Base-by-base conservation (phyloP, 139 green algal genomes). In the Nannochloris sp. region DNA sequence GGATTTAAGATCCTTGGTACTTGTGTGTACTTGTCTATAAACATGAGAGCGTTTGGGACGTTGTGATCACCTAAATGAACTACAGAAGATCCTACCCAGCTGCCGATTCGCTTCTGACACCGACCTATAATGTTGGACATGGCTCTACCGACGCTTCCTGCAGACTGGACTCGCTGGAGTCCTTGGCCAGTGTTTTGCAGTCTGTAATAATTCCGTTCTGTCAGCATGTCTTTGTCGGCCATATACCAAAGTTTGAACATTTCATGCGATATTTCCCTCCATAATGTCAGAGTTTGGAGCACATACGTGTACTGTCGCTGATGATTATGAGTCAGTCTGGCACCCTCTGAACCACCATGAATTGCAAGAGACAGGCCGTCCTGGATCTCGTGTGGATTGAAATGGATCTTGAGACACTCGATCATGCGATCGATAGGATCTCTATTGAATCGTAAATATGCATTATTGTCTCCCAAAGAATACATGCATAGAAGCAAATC, bases 11-110 rank as follows among this genome's bases (percentile, higher is more conserved):
- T 96, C 56, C 87, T 79, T 0, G 89, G 85, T 49, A 97, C 91
- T 79, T 93, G 73, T 4, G 82, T 93, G 82, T 96, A 97, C 79
- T 97, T 97, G 82, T 96, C 87, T 55, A 96, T 93, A 82, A 97
- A 96, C 67, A 92, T 84, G 25, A 97, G 81, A 23, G 87, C 87
- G 69, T 95, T 95, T 49, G 90, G 90, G 45, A 97, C 90, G 72
- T 95, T 95, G 82, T 95, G 88, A 75, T 97, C 91, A 12, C 90
- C 91, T 50, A 96, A 73, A 71, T 96, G 91, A n/a, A 96, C 78
- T 26, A 97, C 91, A 6, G 75, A 83, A 49, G 70, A 87, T 33
- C 91, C 91, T 37, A 97, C 90, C 91, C 91, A 97, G 67, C 57
- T 50, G 17, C 90, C 90, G 17, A 96, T 83, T 33, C 72, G 68